phyloP scores from a whole-genome alignment of 805 yeast species.

The Candida verbasci region DNA sequence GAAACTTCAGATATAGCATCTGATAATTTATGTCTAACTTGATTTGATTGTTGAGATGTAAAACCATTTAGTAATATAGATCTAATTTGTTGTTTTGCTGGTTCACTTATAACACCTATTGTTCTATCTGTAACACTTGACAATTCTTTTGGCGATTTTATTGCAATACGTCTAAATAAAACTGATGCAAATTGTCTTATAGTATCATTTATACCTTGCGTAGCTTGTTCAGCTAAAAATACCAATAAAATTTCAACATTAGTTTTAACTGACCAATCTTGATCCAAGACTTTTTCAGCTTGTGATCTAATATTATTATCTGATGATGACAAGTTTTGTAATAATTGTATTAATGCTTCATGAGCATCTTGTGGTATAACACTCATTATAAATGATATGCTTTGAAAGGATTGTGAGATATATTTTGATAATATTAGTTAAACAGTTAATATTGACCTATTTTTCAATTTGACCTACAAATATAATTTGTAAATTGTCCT shows the following conservation, averaged over 20 bases:
- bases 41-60: constrained; percentile 58
- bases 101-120: constrained; percentile 61
- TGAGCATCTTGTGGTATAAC: constrained; percentile 59
- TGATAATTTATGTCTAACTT: constrained; percentile 84
- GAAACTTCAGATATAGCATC: constrained; percentile 95
- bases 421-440: too few species aligned
- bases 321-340: constrained; percentile 64
- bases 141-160: constrained; percentile 67
- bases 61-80: constrained; percentile 69
- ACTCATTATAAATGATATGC: constrained; percentile 24
- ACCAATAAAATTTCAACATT: constrained; percentile 67
- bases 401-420: neutral
- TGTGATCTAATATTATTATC: constrained; percentile 69
- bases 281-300: constrained; percentile 72
- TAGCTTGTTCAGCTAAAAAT: constrained; percentile 78
- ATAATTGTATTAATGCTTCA: constrained; percentile 48
- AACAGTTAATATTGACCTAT: too few species aligned
- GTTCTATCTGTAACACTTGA: constrained; percentile 71
- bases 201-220: constrained; percentile 55
- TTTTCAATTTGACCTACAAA: too few species aligned
- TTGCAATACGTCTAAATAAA: constrained; percentile 80
- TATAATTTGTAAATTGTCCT: too few species aligned
- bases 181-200: constrained; percentile 77
- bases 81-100: constrained; percentile 60
- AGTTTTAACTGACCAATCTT: constrained; percentile 68